Evolutionary conservation across 305 asterid species (phyloP), one percentile per base, ranked within the genome.

Genomic region (Rubia tinctorum): DNA sequence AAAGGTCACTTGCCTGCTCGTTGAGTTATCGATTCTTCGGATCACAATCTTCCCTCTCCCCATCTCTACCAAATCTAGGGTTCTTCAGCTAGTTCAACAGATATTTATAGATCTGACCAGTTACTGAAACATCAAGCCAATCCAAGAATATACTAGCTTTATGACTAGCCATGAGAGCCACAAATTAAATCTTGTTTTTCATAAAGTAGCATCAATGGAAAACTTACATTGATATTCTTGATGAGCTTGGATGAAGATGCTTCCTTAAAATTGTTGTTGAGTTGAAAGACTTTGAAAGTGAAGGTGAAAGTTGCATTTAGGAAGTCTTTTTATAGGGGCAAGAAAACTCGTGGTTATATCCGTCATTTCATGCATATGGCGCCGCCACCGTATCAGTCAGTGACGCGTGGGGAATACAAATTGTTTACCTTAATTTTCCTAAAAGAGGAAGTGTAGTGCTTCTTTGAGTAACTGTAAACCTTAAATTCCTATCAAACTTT

Each of bases 11-110:
- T 91, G 95, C 85, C 97, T 78, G 67, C 84, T 87, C 10, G 93
- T 87, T 0, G 93, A 73, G 90, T 87, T 89, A 60, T 89, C 95
- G 66, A 91, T 91, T 71, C 95, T 68, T 58, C 85, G 69, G 71
- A 89, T 91, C 84, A 73, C 89, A 71, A 86, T 89, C 88, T 91
- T 91, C 60, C 97, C 95, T 68, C 95, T 82, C 68, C 97, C 93
- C 97, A 91, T 61, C 43, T 11, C 44, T 44, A 22, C n/a, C 8
- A 44, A 71, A 73, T 73, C 77, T 79, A 80, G 90, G 91, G 88
- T 87, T 87, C 82, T 9, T 1, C 34, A 11, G 7, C 34, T 8
- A 8, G 37, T 2, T 23, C 64, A 11, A 2, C 37, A 20, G 17
- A 23, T 53, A 18, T 59, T 11, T 20, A 23, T 59, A 9, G 64